These are phyloP conservation scores for Puccinia triticina DNA, from an alignment of 1,284 basidiomycete genomes.

Conservation along the genomic window DNA sequence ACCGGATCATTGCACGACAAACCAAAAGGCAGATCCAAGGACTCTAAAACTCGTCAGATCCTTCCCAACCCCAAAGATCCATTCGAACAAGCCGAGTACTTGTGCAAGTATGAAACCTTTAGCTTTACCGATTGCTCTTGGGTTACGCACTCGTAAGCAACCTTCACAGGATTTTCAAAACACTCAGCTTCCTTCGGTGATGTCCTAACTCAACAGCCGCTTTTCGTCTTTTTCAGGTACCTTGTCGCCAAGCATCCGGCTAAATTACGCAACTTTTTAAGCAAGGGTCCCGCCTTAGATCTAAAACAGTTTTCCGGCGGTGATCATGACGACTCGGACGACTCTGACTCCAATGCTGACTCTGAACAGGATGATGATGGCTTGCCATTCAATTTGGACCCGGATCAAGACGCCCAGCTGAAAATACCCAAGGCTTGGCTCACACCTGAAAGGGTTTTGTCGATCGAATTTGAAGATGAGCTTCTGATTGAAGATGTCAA, in stretches of 20 bases:
- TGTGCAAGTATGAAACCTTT: constrained; percentile 79
- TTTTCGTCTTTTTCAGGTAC: constrained; percentile 31
- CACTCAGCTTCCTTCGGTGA: neutral
- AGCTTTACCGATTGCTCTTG: constrained; percentile 69
- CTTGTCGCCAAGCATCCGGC: constrained; percentile 39
- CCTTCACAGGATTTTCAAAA: neutral
- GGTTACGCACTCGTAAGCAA: constrained; percentile 58
- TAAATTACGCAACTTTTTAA: constrained; percentile 51
- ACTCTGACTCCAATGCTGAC: constrained; percentile 55
- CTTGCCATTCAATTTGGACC: constrained; percentile 58
- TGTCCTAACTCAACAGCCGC: constrained; percentile 44
- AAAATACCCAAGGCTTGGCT: constrained; percentile 68
- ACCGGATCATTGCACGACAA: constrained; percentile 38
- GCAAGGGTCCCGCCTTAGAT: constrained; percentile 52
- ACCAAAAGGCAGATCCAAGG: constrained; percentile 62
- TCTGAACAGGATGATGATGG: constrained; percentile 55
- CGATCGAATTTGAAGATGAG: constrained; percentile 36
- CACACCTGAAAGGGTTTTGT: constrained; percentile 54
- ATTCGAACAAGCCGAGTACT: constrained; percentile 74
- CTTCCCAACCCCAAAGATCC: constrained; percentile 62
- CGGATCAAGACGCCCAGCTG: constrained; percentile 68
- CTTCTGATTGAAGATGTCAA: constrained; percentile 47
- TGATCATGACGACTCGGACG: constrained; percentile 57
- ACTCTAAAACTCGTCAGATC: constrained; percentile 64
- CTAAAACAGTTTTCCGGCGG: constrained; percentile 53